Percentiles rank a stretch among this genome's conserved stretches.
phyloP scores from a whole-genome alignment of 2,329 filamentous ascomycete genomes.

The Beauveria varroae region DNA sequence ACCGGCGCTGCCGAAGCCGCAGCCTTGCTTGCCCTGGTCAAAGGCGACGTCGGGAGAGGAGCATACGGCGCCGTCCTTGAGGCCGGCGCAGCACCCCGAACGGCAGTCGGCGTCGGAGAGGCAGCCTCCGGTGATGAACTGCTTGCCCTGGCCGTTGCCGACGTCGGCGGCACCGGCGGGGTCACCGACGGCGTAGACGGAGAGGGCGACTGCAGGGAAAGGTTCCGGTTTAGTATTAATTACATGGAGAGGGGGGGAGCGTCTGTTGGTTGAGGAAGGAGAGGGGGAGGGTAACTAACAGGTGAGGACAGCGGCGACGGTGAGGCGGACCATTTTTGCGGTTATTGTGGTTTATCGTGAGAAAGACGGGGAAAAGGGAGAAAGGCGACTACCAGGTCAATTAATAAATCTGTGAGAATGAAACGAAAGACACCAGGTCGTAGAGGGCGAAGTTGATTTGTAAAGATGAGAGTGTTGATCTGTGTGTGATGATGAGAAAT shows the following conservation, averaged over 20 bases:
- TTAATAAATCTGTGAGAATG: background rate
- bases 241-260: too few relatives aligned
- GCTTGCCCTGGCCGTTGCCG: constrained; percentile 18
- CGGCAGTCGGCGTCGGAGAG: constrained; percentile 20
- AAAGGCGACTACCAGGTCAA: constrained; percentile 4
- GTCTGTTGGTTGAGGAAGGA: too few relatives aligned
- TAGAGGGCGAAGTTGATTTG: background rate
- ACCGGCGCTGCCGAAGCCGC: constrained; percentile 18
- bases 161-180: constrained; percentile 18
- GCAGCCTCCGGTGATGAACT: constrained; percentile 23
- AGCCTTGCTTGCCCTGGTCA: constrained; percentile 25
- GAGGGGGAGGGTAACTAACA: constrained; percentile 14
- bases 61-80: constrained; percentile 20
- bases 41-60: constrained; percentile 20
- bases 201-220: constrained; percentile 5
- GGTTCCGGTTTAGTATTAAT: background rate
- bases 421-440: constrained; percentile 6
- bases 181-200: constrained; percentile 15
- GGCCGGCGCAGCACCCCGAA: constrained; percentile 23
- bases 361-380: background rate
- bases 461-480: background rate
- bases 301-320: constrained; percentile 17
- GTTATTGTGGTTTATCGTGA: background rate
- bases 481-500: background rate
- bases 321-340: constrained; percentile 27